Evolutionary conservation across 2,329 filamentous ascomycete species (phyloP), one percentile per base, ranked within the genome.

Genomic region (Chaetoscypha palmicola): DNA sequence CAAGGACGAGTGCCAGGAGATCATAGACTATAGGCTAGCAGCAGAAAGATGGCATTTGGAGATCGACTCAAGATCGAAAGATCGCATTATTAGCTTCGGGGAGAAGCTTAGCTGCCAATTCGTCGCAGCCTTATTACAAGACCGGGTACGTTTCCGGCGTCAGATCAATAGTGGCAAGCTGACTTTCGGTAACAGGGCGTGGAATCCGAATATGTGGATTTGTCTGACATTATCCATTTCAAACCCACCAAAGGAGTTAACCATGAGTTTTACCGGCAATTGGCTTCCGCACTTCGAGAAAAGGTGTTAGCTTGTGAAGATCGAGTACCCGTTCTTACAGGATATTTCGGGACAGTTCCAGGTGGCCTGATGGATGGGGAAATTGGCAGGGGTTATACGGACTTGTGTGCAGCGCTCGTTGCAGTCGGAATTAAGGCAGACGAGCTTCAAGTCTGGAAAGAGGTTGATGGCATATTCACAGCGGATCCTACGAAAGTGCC

Each of bases 371-470:
- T 98, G 56, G 86, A 91, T 56, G 79, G 79, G 32, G 85, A 94
- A 56, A 86, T 98, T 51, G 92, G 92, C 16, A 83, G 92, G 56
- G 92, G 92, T 22, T 98, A 98, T 66, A 97, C 92, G 8, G 92
- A 98, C 66, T 76, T 98, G 36, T 97, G 92, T 63, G 91, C 92
- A 10, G 90, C 92, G 4, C 72, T 98, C 12, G 83, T 90, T 40
- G 89, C 92, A 1, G 91, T 98, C 8, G 91, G 89, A 3, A 70
- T 94, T n/a, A 73, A 79, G 56, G 92, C 92, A 1, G 71, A 83
- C 42, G 92, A 98, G 65, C 74, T 98, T 41, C 92, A 98, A 65
- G 86, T 98, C 51, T 97, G 92, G 92, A 98, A 98, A 69, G 92
- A 98, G 64, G 92, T 98, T 5, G 92, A 98, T 64, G 90, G 89